These are phyloP conservation scores for Trichoderma reesei DNA, from an alignment of 495 filamentous ascomycete genomes.

Conservation along the genomic window DNA sequence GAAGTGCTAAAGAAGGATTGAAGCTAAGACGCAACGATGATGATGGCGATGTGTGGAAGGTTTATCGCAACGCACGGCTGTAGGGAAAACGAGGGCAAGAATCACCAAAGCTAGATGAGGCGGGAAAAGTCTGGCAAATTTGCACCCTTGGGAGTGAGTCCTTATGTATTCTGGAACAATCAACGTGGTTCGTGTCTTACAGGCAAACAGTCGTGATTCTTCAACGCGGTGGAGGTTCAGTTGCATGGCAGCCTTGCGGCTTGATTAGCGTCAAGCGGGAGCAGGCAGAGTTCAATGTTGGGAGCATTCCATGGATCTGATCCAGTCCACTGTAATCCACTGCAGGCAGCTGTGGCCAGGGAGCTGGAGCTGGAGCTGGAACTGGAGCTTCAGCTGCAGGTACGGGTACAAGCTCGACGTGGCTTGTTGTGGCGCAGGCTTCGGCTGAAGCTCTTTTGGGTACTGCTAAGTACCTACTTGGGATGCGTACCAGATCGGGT, in stretches of 20 bases:
- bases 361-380: neutral
- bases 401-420: neutral
- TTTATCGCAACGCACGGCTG: no score
- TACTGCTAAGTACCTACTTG: neutral
- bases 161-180: no score
- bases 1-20: no score
- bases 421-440: neutral
- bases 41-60: no score
- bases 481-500: no score
- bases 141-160: no score
- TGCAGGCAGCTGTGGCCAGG: neutral
- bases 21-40: no score
- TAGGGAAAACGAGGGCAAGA: no score
- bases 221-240: neutral
- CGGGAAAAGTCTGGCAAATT: no score
- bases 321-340: no score
- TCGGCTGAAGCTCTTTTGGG: neutral
- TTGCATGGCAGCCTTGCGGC: neutral
- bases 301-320: no score
- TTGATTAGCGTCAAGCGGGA: neutral
- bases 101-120: no score
- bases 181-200: neutral
- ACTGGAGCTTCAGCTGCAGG: slow-evolving; percentile 5
- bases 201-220: neutral
- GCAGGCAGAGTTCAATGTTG: slow-evolving; percentile 8